These are phyloP conservation scores for Logfia minima DNA, from an alignment of 129 eudicot species.

Conservation along the genomic window DNA sequence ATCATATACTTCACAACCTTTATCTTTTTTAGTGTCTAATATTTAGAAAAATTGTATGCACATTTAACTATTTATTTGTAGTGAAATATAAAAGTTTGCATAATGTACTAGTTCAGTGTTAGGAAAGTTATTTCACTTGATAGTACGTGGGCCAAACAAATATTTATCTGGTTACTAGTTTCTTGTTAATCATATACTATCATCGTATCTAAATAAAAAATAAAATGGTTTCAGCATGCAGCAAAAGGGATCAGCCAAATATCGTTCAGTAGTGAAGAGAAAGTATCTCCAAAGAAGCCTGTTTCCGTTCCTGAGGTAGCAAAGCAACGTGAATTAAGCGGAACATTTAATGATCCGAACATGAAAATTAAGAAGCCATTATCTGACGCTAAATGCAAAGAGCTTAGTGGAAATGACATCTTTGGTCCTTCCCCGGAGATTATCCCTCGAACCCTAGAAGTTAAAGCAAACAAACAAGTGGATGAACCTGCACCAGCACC, in stretches of 20 bases:
- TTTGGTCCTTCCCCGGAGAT: slow-evolving; percentile 69
- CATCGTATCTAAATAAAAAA: not conserved
- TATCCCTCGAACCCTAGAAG: slow-evolving; percentile 47
- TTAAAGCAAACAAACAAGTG: slow-evolving; percentile 44
- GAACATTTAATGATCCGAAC: slow-evolving; percentile 48
- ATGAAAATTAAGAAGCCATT: slow-evolving; percentile 40
- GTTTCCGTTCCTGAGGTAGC: slow-evolving; percentile 58
- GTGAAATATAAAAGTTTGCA: no score
- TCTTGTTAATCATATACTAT: not conserved
- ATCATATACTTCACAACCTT: no score
- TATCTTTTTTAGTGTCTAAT: no score
- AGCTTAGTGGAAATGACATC: slow-evolving; percentile 70
- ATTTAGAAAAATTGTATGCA: no score
- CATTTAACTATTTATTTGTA: no score
- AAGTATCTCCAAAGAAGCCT: slow-evolving; percentile 60
- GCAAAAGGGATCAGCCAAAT: slow-evolving; percentile 71
- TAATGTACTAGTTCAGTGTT: not conserved
- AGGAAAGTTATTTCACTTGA: not conserved
- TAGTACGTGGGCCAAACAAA: not conserved
- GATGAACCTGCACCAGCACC: slow-evolving; percentile 40
- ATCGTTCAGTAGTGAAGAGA: slow-evolving; percentile 57
- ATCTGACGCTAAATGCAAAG: slow-evolving; percentile 70
- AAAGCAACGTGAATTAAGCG: slow-evolving; percentile 75
- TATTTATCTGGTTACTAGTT: not conserved
- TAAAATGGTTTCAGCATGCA: slow-evolving; percentile 49